Percentiles rank a stretch among this genome's conserved stretches.
phyloP scores from a whole-genome alignment of 768 basidiomycete genomes.

The Sistotremastrum niveocremeum region DNA sequence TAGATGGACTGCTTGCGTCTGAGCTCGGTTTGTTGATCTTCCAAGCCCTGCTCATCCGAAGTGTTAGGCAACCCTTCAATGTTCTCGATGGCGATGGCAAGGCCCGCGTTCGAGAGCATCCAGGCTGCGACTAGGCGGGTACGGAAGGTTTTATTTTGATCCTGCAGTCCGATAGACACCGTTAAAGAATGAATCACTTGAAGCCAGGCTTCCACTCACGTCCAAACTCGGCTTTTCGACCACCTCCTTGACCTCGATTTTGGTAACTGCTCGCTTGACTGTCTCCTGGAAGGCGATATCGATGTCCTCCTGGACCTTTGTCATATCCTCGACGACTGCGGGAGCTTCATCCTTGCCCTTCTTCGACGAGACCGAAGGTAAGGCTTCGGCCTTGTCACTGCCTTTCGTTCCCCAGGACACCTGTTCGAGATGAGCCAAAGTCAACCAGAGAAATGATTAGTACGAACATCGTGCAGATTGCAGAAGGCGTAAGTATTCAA shows the following conservation, averaged over 20 bases:
- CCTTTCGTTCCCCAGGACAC: conserved; percentile 95
- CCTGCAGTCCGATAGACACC: conserved; percentile 15
- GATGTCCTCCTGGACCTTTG: conserved; percentile 74
- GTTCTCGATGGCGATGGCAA: conserved; percentile 67
- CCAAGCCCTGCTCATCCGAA: conserved; percentile 26
- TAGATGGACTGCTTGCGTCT: conserved; percentile 41
- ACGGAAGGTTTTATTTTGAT: conserved; percentile 86
- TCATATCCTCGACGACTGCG: conserved; percentile 75
- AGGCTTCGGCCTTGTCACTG: conserved; percentile 83
- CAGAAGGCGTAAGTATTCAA: conserved; percentile 96
- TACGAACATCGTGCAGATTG: conserved; percentile 76
- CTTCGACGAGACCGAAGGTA: conserved; percentile 80
- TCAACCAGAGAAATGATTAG: background rate
- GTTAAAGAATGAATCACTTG: background rate
- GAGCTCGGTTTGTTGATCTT: conserved; percentile 19
- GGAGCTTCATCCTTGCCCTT: conserved; percentile 63
- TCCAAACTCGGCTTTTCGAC: conserved; percentile 74
- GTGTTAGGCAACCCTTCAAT: conserved; percentile 46
- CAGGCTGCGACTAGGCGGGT: conserved; percentile 74
- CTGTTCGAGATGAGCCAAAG: conserved; percentile 17
- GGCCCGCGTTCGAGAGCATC: conserved; percentile 60
- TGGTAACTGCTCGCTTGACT: conserved; percentile 74
- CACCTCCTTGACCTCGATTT: conserved; percentile 49
- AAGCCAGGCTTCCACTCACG: conserved; percentile 7
- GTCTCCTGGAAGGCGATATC: conserved; percentile 88